Conservation (phyloP, 116 monocot species). For the Phalaenopsis hybrid region DNA sequence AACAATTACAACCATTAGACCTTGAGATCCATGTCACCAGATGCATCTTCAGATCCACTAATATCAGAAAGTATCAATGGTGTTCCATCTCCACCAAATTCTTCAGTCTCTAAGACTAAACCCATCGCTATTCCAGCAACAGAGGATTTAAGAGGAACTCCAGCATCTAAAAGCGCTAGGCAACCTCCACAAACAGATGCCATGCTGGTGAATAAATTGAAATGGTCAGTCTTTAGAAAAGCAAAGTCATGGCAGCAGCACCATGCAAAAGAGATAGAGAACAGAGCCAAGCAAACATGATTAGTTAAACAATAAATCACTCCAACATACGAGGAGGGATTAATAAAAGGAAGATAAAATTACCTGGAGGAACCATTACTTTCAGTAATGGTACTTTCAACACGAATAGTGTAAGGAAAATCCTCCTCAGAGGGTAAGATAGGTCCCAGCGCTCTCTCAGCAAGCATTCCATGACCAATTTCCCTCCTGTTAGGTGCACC, state of each 20-base stretch:
- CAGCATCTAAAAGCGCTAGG: slow-evolving; percentile 89
- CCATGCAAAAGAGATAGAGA: neutral
- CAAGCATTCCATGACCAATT: slow-evolving; percentile 97
- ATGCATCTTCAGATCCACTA: slow-evolving; percentile 96
- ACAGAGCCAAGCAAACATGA: neutral
- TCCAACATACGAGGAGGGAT: neutral
- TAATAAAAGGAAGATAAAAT: neutral
- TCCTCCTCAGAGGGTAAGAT: slow-evolving; percentile 89
- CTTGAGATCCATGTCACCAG: slow-evolving; percentile 99
- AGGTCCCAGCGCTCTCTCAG: slow-evolving; percentile 87
- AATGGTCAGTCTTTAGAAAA: slow-evolving; percentile 7
- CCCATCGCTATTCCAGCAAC: slow-evolving; percentile 99
- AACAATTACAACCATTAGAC: slow-evolving; percentile 12
- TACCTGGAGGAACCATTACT: slow-evolving; percentile 99
- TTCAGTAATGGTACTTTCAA: slow-evolving; percentile 98
- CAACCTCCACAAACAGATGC: slow-evolving; percentile 98
- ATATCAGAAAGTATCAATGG: slow-evolving; percentile 94
- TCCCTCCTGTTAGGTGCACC: slow-evolving; percentile 93
- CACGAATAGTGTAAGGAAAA: slow-evolving; percentile 95
- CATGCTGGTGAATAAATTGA: slow-evolving; percentile 54
- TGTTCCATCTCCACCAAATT: slow-evolving; percentile 93
- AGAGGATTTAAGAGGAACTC: slow-evolving; percentile 77
- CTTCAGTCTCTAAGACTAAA: slow-evolving; percentile 84
- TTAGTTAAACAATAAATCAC: neutral
- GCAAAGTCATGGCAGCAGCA: neutral